Base-by-base conservation (phyloP, 2,329 filamentous ascomycete genomes). In the Microsporum audouinii region DNA sequence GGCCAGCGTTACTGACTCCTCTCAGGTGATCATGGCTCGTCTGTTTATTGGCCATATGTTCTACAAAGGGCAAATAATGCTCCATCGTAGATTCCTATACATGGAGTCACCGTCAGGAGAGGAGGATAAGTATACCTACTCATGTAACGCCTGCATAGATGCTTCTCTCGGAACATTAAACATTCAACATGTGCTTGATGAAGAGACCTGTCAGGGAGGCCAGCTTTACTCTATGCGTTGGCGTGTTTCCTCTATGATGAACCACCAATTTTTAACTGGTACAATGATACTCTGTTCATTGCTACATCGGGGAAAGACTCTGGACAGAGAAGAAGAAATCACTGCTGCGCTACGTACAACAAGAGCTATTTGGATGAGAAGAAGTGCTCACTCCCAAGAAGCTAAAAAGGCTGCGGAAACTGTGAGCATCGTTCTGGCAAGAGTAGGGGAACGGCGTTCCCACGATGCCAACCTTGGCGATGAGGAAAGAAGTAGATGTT, bases 231-330 rank as follows among this genome's bases (percentile, higher is more conserved):
- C 74, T 55, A 77, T 80, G 55, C 77, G 77, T 3, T 86, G 82
- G 82, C 83, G 84, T 63, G 70, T 84, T 23, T 79, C 78, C 1
- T 80, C 80, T 0, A 69, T 84, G 3, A 78, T 79, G 17, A 78
- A 82, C 57, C 82, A 85, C 64, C 82, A 85, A 66, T 86, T 83
- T 58, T 72, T 86, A 55, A 76, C 85, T 0, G 82, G 82, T 0
- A 79, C 79, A 57, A 82, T 83, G 77, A 75, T 85, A 1, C 65
- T 86, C 2, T 84, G 81, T 63, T 73, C 63, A 7, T 39, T 67
- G 8, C 29, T 68, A 6, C 56, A 65, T 56, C 61, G 47, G 17
- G 60, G 56, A 3, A 47, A 59, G 23, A 49, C 31, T 6, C 31
- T 63, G 5, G 38, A 64, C 4, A 57, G 53, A n/a, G 43, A 62